Evolutionary conservation across 2,329 filamentous ascomycete genomes (phyloP).

Genomic region (Diaporthe aspalathi): DNA sequence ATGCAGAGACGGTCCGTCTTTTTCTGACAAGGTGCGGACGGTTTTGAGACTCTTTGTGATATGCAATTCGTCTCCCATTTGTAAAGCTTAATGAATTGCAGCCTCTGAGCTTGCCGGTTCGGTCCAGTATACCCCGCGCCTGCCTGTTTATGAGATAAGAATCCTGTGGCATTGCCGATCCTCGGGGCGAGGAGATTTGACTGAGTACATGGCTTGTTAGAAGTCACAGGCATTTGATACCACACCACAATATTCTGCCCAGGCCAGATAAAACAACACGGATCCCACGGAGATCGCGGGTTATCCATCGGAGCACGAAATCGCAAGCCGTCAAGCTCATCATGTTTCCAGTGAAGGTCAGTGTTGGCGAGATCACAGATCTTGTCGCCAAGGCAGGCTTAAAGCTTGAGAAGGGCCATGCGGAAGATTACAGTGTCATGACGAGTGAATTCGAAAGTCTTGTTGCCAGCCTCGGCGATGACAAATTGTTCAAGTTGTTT

Average conservation of each 20-base stretch:
- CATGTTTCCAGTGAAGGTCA: constrained; percentile 27
- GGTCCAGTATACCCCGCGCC: constrained; percentile 9
- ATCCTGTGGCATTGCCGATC: constrained; percentile 9
- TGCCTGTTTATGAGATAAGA: background rate
- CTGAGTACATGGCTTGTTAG: background rate
- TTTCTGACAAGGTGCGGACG: background rate
- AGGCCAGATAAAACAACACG: background rate
- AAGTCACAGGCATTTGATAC: background rate
- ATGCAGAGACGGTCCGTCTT: background rate
- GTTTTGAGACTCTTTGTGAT: background rate
- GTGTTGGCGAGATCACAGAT: constrained; percentile 24
- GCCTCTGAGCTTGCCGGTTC: constrained; percentile 1
- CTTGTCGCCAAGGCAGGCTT: constrained; percentile 31
- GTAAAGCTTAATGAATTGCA: background rate
- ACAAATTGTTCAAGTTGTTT: constrained; percentile 25
- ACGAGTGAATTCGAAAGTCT: constrained; percentile 25
- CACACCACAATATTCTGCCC: background rate
- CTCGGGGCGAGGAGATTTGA: background rate
- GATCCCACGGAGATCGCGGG: background rate
- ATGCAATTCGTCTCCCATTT: background rate
- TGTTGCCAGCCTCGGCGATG: constrained; percentile 31
- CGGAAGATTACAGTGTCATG: constrained; percentile 26
- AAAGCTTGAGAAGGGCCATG: constrained; percentile 30
- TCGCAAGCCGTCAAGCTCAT: background rate
- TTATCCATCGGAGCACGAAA: too few relatives aligned